Evolutionary conservation across 2,329 filamentous ascomycete species (phyloP), one percentile per base, ranked within the genome.

Genomic region (Nigrospora sphaerica): DNA sequence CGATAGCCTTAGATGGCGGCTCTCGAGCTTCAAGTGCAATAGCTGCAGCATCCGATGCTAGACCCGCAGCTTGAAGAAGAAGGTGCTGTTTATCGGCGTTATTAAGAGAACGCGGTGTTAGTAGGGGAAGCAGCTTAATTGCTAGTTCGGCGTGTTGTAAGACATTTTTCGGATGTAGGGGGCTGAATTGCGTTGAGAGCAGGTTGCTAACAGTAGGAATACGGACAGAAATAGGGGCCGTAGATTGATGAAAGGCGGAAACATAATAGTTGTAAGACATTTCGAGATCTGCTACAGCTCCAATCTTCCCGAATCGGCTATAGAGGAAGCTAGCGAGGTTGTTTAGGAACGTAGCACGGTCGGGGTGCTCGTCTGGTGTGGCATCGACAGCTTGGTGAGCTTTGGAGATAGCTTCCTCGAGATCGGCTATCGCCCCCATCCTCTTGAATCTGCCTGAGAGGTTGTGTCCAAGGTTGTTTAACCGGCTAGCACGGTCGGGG

Each of bases 31-130:
- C 32, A n/a, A 62, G 45, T 1, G 53, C 51, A 2, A 53, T 44
- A 9, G 55, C 57, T 17, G 60, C 57, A 2, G 55, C 52, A 31
- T 53, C 45, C 14, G 51, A 56, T 11, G 52, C 51, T 1, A 60
- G n/a, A 0, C 58, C 55, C 4, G 38, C 39, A 37, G 52, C 43
- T 19, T 44, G 2, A 2, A 33, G 13, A 12, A 62, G 48, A 2
- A 49, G 19, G 13, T 54, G 28, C n/a, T 56, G 54, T 17, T 52
- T 58, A 35, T 62, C 57, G 0, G 50, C 37, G 41, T 46, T 52
- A 23, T 49, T 13, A 11, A 56, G 46, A 14, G 38, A 46, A 3
- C 39, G 40, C 3, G 54, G 49, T 6, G 49, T 46, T 6, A 57
- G 44, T 11, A 35, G n/a, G 10, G 54, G 54, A 40, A 56, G 41